Evolutionary conservation across 176 grass and related monocot genomes (phyloP).

Genomic region (Elaeis guineensis): DNA sequence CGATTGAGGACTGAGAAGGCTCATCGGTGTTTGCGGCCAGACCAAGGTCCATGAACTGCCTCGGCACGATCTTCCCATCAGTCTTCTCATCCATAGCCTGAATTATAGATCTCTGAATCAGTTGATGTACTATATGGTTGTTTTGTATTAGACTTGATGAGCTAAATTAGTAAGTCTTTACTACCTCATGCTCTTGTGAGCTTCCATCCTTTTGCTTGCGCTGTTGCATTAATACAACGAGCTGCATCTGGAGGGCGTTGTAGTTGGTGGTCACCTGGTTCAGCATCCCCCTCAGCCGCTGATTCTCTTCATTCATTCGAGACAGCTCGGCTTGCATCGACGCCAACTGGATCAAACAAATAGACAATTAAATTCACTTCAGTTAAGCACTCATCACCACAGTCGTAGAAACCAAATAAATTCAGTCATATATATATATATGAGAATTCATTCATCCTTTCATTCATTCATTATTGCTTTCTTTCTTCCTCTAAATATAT

Average conservation of each 20-base stretch:
- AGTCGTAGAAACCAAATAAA: too few species aligned
- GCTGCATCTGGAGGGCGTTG: slow-evolving; percentile 76
- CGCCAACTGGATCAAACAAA: slow-evolving; percentile 25
- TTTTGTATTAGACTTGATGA: too few species aligned
- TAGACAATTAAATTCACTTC: too few species aligned
- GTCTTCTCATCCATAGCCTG: slow-evolving; percentile 10
- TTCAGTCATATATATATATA: too few species aligned
- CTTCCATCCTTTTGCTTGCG: slow-evolving; percentile 13
- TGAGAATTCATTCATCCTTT: too few species aligned
- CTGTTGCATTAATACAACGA: slow-evolving; percentile 57
- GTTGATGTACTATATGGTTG: too few species aligned
- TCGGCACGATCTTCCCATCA: slow-evolving; percentile 28
- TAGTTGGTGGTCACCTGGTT: slow-evolving; percentile 68
- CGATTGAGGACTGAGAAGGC: slow-evolving; percentile 70
- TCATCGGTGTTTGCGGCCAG: slow-evolving; percentile 23
- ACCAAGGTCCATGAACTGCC: slow-evolving; percentile 48
- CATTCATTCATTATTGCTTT: too few species aligned
- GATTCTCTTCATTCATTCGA: slow-evolving; percentile 90
- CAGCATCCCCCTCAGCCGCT: slow-evolving; percentile 58
- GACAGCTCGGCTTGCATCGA: slow-evolving; percentile 55
- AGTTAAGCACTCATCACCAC: too few species aligned
- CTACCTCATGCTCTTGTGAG: slow-evolving; percentile 17
- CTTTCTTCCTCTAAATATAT: too few species aligned
- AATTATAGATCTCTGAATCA: neutral
- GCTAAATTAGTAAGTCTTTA: too few species aligned